phyloP scores from a whole-genome alignment of 1,284 basidiomycete genomes.

The Cryptococcus sp. region DNA sequence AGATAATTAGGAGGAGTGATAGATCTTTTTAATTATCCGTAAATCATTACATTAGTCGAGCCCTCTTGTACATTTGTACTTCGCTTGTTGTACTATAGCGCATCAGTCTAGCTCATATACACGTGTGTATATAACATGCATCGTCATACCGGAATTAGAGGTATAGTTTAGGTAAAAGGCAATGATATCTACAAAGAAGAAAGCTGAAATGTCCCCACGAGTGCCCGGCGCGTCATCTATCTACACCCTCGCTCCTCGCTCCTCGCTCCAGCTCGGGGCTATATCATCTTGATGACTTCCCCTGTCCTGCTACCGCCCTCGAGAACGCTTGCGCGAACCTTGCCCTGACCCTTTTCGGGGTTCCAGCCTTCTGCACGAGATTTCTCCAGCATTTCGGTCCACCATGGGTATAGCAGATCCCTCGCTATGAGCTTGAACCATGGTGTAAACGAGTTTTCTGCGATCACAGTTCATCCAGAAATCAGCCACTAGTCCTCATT shows the following conservation, averaged over 20 bases:
- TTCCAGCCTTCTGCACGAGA: constrained; percentile 62
- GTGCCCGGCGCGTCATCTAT: not conserved
- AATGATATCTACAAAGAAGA: no score
- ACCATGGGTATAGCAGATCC: constrained; percentile 98
- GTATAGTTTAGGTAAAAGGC: no score
- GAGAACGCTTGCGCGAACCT: constrained; percentile 41
- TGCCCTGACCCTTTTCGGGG: constrained; percentile 52
- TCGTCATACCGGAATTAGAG: no score
- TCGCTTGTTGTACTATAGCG: no score
- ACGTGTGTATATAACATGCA: no score
- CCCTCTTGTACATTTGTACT: no score
- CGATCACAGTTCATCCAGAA: not conserved
- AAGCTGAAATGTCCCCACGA: not conserved
- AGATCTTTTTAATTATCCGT: no score
- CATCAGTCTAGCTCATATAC: no score
- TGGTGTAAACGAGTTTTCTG: constrained; percentile 89
- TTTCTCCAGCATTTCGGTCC: constrained; percentile 79
- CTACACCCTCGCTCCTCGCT: not conserved
- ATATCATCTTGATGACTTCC: constrained; percentile 75
- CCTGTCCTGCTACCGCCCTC: constrained; percentile 56
- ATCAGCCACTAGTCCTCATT: no score
- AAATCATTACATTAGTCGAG: no score
- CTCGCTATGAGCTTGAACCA: constrained; percentile 99
- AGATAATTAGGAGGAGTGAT: no score
- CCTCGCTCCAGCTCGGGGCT: constrained; percentile 8